Base-by-base conservation (phyloP, 768 basidiomycete genomes). In the Termitomyces sp. region DNA sequence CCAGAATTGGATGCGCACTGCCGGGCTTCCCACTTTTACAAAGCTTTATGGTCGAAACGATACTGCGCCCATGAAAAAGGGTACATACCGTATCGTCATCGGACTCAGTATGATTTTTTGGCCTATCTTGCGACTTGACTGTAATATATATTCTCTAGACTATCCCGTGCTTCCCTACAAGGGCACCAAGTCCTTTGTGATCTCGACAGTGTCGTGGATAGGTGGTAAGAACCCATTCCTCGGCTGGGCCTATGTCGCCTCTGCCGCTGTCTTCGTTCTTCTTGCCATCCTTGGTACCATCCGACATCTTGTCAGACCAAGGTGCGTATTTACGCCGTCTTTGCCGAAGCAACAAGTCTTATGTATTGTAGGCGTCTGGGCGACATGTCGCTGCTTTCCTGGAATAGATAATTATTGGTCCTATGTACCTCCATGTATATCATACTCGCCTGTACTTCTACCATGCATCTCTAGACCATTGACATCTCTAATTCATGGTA, bases 1-100 rank as follows among this genome's bases (percentile, higher is more conserved):
- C 79, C 96, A 98, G 74, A 95, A 96, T 70, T 99, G 97, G 97
- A 99, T 99, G 97, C 85, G 96, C 59, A 97, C 95, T 2, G 93
- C 97, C 0, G 97, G 96, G 13, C 73, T 98, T 50, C 97, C 97
- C 9, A 98, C 96, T 6, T 99, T 99, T 72, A 87, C 93, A 35
- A 98, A 99, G 75, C 77, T 99, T 23, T 98, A 90, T 68, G 95
- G 89, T 16, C 81, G 96, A 63, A 98, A 98, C 70, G 95, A 98
- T 67, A 72, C 83, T 32, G 80, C 88, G 53, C 76, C 73, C 26
- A 84, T 99, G 79, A 65, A 67, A 20, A 79, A 84, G 56, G 97
- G 95, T 8, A 78, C 72, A 33, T 98, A 98, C 70, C 76, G 81
- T 61, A 82, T 98, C 57, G 74, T 79, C 30, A 82, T 95, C 60